phyloP scores from a whole-genome alignment of 1,284 basidiomycete species.

The Ganoderma lucidum region DNA sequence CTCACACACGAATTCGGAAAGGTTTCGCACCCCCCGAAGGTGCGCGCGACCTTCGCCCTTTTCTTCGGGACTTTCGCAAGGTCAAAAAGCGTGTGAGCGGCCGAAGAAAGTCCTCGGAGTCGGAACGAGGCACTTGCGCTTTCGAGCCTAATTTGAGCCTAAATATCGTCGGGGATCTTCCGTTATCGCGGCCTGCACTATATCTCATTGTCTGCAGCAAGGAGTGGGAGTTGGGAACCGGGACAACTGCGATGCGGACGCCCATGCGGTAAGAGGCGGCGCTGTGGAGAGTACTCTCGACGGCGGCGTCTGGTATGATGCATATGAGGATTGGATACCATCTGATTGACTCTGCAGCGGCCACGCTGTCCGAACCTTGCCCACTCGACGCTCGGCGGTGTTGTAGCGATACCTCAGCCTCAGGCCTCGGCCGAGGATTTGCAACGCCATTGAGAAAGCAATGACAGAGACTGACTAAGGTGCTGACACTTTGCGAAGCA shows the following conservation, averaged over 20 bases:
- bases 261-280: neutral
- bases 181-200: neutral
- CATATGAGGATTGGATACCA: neutral
- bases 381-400: no score
- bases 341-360: neutral
- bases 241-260: neutral
- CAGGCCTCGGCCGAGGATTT: neutral
- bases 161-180: slow-evolving; percentile 2
- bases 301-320: neutral
- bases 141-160: neutral
- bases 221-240: neutral
- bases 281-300: neutral
- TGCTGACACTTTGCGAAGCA: neutral
- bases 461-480: neutral
- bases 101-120: neutral
- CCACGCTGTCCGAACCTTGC: no score
- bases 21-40: neutral
- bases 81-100: neutral
- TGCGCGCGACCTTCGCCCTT: neutral
- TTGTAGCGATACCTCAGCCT: no score
- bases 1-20: neutral
- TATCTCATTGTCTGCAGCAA: neutral
- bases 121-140: neutral
- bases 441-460: neutral
- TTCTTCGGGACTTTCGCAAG: neutral